Percentiles rank a stretch among this genome's conserved stretches.
Conservation (phyloP, 768 basidiomycete genomes). For the Podaxis sp. region DNA sequence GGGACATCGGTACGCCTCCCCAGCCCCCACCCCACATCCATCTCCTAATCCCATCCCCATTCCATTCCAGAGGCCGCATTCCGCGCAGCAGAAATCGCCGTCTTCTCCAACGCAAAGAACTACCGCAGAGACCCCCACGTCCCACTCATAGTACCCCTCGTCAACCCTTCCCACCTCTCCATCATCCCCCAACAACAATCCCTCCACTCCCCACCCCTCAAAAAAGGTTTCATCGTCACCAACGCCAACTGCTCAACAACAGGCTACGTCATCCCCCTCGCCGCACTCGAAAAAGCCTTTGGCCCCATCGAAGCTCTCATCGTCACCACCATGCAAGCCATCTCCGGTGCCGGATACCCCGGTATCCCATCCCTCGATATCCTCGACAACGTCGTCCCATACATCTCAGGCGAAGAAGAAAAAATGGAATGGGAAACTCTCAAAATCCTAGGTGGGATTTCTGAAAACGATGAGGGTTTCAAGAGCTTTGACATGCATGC, state of each 20-base stretch:
- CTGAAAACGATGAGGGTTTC: constrained; percentile 50
- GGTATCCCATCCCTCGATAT: constrained; percentile 90
- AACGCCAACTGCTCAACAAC: constrained; percentile 99
- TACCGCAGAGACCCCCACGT: constrained; percentile 89
- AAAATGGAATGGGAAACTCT: constrained; percentile 99
- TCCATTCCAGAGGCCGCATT: constrained; percentile 79
- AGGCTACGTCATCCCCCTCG: constrained; percentile 87
- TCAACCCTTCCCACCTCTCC: constrained; percentile 83
- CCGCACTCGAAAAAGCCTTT: constrained; percentile 85
- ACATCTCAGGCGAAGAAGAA: constrained; percentile 92
- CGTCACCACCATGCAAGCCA: constrained; percentile 96
- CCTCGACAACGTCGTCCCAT: constrained; percentile 93
- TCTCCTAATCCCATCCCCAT: constrained; percentile 5
- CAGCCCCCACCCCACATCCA: neutral
- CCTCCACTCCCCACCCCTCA: constrained; percentile 63
- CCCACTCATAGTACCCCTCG: constrained; percentile 94
- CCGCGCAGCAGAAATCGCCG: constrained; percentile 80
- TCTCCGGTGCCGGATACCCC: constrained; percentile 97
- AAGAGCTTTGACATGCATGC: constrained; percentile 85
- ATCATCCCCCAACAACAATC: constrained; percentile 83
- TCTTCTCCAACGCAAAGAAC: constrained; percentile 98
- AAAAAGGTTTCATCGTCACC: constrained; percentile 92
- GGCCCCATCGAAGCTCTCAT: constrained; percentile 92
- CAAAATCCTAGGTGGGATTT: constrained; percentile 91
- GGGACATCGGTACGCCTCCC: constrained; percentile 74